phyloP scores from a whole-genome alignment of 305 asterid genomes.

The Plantago rigida region DNA sequence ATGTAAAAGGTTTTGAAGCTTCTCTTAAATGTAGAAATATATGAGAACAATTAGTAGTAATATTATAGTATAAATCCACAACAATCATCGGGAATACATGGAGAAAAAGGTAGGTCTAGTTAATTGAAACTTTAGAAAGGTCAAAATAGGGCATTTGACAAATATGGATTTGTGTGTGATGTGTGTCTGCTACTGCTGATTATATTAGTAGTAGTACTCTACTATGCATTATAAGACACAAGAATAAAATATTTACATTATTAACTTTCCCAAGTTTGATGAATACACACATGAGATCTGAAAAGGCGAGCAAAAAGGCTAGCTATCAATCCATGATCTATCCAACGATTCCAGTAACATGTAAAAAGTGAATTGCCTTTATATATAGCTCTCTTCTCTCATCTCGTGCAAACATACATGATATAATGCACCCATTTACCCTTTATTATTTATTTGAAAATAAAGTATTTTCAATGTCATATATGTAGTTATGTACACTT shows the following conservation, averaged over 20 bases:
- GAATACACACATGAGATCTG: conserved; percentile 1
- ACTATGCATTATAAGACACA: not conserved
- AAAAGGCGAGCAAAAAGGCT: not conserved
- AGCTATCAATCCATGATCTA: not conserved
- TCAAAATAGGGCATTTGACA: conserved; percentile 39
- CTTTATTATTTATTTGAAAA: too few relatives aligned
- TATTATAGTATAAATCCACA: too few relatives aligned
- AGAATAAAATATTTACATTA: not conserved
- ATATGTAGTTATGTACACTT: too few relatives aligned
- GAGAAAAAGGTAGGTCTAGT: not conserved
- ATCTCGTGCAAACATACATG: conserved; percentile 23
- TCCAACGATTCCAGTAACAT: not conserved
- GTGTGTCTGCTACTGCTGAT: conserved; percentile 3
- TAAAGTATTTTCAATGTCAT: too few relatives aligned
- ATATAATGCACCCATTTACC: too few relatives aligned
- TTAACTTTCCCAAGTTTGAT: conserved; percentile 7
- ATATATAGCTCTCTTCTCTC: conserved; percentile 1
- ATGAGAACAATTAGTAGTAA: too few relatives aligned
- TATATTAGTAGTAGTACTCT: not conserved
- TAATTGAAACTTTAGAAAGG: conserved; percentile 22
- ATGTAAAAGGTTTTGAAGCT: too few relatives aligned
- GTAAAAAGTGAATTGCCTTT: conserved; percentile 51
- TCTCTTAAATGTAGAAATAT: too few relatives aligned
- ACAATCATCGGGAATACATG: conserved; percentile 6
- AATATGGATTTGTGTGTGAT: conserved; percentile 30